Base-by-base conservation (phyloP, 2,329 filamentous ascomycete genomes). In the Ascochyta pisi region DNA sequence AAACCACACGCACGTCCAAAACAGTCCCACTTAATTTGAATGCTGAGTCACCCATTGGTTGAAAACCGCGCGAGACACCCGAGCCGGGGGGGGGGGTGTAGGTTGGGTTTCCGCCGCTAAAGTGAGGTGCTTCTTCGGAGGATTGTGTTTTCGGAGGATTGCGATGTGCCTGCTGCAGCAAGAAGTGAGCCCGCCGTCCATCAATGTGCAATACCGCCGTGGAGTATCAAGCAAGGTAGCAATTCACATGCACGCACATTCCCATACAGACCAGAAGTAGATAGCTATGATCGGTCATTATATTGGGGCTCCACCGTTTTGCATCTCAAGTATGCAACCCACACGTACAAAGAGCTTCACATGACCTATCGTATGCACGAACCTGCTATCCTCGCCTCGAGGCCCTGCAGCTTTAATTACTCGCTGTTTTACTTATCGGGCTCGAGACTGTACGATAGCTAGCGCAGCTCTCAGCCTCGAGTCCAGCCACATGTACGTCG, bases 261-360 rank as follows among this genome's bases (percentile, higher is more conserved):
- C 42, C 42, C 47, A 51, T 33, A 37, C 23, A 3, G 26, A 19
- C 44, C 47, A 35, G 23, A n/a, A 29, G 26, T 39, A 12, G 47
- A 38, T 44, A 26, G 53, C 47, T 56, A 39, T 39, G 42, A 51
- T 23, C 43, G 22, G 47, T 23, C 39, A 16, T 46, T 16, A 13
- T 31, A 31, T 22, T 38, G 37, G 16, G 34, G 47, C 42, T 56
- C 50, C 53, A 56, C 53, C 47, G 53, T 42, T 50, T 40, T 35
- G 40, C 35, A 41, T 40, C 33, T 37, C 15, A 12, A 33, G 47
- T 19, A 8, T 29, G 29, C 29, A 15, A 31, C 31, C 23, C 29
- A 43, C 37, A 42, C 19, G 19, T 19, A 19, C 26, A 24, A 13
- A 27, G 26, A 16, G 45, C 29, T 22, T 31, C 46, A 46, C 42